Base-by-base conservation (phyloP, 306 rosid species). In the Citrullus mucosospermus region DNA sequence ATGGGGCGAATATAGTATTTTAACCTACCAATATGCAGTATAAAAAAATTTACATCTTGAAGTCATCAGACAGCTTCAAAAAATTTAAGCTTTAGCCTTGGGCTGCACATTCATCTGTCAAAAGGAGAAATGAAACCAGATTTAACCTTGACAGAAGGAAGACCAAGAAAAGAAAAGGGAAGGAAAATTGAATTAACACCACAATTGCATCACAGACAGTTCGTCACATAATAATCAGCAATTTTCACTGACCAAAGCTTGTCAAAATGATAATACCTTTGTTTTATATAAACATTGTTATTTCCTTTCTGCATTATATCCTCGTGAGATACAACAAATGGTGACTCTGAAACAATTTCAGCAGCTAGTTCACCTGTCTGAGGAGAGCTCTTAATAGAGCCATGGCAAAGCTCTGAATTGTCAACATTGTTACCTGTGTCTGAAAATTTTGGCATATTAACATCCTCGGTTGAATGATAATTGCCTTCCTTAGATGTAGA, bases 221-320 rank as follows among this genome's bases (percentile, higher is more conserved):
- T 65, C 43, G 36, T 67, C 51, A 50, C 60, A 50, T 50, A 72
- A 13, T 13, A 28, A 32, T 28, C 41, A 34, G 77, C 34, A 53
- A 3, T 6, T 36, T 75, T 53, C 34, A 17, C 7, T 36, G 6
- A 75, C 51, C 53, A 36, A 53, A 34, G 66, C 36, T 75, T n/a
- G 50, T 17, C 56, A 70, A 70, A 46, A 46, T 41, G 80, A 84
- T 81, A 65, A 65, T 55, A 77, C 80, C 85, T 80, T 77, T 61
- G 82, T 60, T 57, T 89, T 83, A 89, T 82, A 84, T 90, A 87
- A 80, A 92, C 85, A 86, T 88, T 80, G 89, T 89, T 85, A 81
- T 86, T 89, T 80, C 91, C 92, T 77, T 87, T 88, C 78, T 87
- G 89, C 41, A 89, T 83, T 72, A 90, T 86, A 81, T 89, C 95